These are phyloP conservation scores for Tieghemostelium lacteum DNA, from an alignment of 78 protist species.

Conservation along the genomic window DNA sequence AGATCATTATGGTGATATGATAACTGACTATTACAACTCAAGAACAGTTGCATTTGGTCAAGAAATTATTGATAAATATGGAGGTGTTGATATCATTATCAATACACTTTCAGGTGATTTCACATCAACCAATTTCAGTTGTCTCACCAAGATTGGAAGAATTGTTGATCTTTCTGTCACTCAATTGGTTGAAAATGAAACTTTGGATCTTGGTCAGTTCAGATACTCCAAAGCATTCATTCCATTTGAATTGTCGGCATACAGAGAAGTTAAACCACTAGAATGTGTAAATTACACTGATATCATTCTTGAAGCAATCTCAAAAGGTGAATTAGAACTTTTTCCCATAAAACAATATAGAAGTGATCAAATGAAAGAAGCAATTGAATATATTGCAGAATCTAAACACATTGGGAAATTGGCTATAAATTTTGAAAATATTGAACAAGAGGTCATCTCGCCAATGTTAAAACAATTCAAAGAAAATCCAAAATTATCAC, in stretches of 20 bases:
- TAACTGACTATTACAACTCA: constrained; percentile 37
- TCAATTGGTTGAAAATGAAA: constrained; percentile 15
- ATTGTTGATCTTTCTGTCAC: constrained; percentile 57
- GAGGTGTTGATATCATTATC: constrained; percentile 76
- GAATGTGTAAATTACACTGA: neutral
- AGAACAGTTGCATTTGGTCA: neutral
- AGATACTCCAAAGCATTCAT: neutral
- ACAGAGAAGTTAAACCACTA: neutral
- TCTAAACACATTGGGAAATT: constrained; percentile 66
- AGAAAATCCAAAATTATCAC: neutral
- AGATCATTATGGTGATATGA: constrained; percentile 7
- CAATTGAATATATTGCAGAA: constrained; percentile 59
- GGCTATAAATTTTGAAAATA: constrained; percentile 33
- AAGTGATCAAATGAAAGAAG: neutral
- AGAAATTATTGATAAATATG: neutral
- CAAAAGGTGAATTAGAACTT: neutral
- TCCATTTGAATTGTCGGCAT: neutral
- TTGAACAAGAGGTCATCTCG: neutral
- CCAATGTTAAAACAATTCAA: constrained; percentile 10
- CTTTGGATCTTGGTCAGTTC: neutral
- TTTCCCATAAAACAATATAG: neutral
- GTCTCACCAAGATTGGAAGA: constrained; percentile 44
- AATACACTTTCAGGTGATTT: constrained; percentile 56
- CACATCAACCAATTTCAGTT: constrained; percentile 22
- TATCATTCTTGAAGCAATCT: neutral